Evolutionary conservation across 768 basidiomycete genomes (phyloP).

Genomic region (Dentipellis fragilis): DNA sequence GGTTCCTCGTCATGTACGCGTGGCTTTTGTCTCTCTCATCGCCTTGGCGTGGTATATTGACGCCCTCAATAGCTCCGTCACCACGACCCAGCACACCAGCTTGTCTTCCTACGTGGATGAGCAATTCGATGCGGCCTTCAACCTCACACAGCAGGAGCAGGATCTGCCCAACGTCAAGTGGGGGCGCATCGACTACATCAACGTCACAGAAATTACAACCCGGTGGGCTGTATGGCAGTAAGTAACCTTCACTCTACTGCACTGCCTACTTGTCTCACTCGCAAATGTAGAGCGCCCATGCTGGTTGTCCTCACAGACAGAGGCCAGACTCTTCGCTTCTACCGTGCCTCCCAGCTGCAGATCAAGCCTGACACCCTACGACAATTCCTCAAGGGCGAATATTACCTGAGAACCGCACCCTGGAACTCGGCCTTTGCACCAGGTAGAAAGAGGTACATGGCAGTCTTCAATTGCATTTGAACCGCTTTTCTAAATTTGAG

Average conservation of each 20-base stretch:
- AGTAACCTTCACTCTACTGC: constrained; percentile 19
- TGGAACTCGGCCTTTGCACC: constrained; percentile 68
- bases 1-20: constrained; percentile 70
- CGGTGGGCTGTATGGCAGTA: constrained; percentile 84
- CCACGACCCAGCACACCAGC: constrained; percentile 48
- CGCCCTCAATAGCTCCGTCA: constrained; percentile 36
- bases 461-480: constrained; percentile 1
- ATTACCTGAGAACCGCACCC: constrained; percentile 49
- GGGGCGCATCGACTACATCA: constrained; percentile 82
- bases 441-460: constrained; percentile 59
- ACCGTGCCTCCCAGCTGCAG: constrained; percentile 52
- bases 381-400: constrained; percentile 55
- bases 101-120: constrained; percentile 63
- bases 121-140: constrained; percentile 66
- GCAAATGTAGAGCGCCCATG: constrained; percentile 52
- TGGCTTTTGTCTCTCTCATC: background rate
- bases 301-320: constrained; percentile 62
- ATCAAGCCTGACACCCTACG: constrained; percentile 51
- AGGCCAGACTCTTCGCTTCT: constrained; percentile 76
- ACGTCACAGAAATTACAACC: constrained; percentile 74
- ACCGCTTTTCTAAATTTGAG: background rate
- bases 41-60: background rate
- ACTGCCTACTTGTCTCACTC: constrained; percentile 1
- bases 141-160: constrained; percentile 43
- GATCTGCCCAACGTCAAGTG: constrained; percentile 69